phyloP scores from a whole-genome alignment of 2,329 filamentous ascomycete species.

The Thielaviopsis populi region DNA sequence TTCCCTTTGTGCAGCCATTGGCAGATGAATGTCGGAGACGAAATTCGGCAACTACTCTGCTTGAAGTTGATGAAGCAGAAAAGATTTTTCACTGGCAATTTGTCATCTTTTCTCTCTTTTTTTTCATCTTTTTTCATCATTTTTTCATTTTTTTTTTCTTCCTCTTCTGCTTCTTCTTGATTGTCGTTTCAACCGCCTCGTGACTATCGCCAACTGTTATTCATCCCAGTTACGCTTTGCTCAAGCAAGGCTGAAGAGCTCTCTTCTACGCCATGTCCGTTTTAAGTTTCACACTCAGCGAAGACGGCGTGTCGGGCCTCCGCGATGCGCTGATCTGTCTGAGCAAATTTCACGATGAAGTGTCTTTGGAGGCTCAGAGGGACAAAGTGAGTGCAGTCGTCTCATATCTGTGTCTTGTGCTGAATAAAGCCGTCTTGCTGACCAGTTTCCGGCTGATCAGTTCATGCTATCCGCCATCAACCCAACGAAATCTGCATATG shows the following conservation, averaged over 20 bases:
- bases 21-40: no score
- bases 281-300: constrained; percentile 58
- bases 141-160: background rate
- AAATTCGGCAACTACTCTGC: no score
- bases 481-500: constrained; percentile 66
- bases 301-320: constrained; percentile 54
- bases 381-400: constrained; percentile 45
- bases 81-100: no score
- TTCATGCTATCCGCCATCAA: constrained; percentile 62
- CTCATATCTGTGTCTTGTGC: background rate
- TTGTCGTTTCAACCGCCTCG: background rate
- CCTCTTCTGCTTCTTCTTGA: no score
- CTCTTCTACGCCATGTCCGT: constrained; percentile 35
- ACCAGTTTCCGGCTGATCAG: constrained; percentile 35
- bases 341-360: constrained; percentile 64
- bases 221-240: background rate
- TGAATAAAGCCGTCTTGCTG: constrained; percentile 29
- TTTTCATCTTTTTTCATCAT: background rate
- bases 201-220: background rate
- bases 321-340: constrained; percentile 62
- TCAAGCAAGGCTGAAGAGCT: background rate
- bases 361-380: constrained; percentile 56
- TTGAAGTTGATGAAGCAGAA: no score
- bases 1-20: background rate
- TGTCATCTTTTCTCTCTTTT: no score